Percentiles rank a stretch among this genome's conserved stretches.
Evolutionary conservation across 2,329 filamentous ascomycete species (phyloP).

Genomic region (Grosmannia clavigera): DNA sequence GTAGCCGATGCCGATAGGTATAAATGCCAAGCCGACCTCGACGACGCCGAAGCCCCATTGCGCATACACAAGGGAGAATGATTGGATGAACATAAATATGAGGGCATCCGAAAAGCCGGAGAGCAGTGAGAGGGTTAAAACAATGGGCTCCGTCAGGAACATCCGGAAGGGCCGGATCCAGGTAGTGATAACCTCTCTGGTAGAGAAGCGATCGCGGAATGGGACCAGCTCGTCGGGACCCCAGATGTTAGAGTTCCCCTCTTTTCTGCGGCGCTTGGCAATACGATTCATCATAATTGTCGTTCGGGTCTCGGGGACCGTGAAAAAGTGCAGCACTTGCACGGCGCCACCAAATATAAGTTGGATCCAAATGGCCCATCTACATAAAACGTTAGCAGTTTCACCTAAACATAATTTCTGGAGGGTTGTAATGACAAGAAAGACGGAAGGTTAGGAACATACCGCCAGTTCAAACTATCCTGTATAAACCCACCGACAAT

Average conservation of each 20-base stretch:
- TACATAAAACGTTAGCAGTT: background rate
- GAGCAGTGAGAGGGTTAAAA: conserved; percentile 48
- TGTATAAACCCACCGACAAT: conserved; percentile 70
- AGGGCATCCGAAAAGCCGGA: conserved; percentile 62
- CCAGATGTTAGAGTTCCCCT: no score
- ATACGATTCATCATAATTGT: conserved; percentile 69
- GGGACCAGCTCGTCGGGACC: no score
- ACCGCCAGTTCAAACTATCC: conserved; percentile 50
- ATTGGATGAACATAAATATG: conserved; percentile 69
- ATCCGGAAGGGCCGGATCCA: no score
- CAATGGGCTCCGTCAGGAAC: no score
- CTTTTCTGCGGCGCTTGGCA: conserved; percentile 16
- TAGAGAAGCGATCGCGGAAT: no score
- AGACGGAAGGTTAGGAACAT: background rate
- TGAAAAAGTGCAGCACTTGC: conserved; percentile 52
- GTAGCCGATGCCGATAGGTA: conserved; percentile 57
- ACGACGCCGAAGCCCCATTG: conserved; percentile 53
- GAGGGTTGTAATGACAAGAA: no score
- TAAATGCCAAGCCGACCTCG: conserved; percentile 46
- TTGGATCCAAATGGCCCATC: conserved; percentile 65
- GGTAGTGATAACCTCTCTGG: no score
- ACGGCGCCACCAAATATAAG: conserved; percentile 63
- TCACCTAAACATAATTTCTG: background rate
- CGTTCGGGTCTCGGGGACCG: conserved; percentile 66
- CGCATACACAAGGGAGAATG: conserved; percentile 53